Percentiles rank a stretch among this genome's conserved stretches.
These are phyloP conservation scores for Ramichloridium luteum DNA, from an alignment of 2,329 filamentous ascomycete species.

Conservation along the genomic window DNA sequence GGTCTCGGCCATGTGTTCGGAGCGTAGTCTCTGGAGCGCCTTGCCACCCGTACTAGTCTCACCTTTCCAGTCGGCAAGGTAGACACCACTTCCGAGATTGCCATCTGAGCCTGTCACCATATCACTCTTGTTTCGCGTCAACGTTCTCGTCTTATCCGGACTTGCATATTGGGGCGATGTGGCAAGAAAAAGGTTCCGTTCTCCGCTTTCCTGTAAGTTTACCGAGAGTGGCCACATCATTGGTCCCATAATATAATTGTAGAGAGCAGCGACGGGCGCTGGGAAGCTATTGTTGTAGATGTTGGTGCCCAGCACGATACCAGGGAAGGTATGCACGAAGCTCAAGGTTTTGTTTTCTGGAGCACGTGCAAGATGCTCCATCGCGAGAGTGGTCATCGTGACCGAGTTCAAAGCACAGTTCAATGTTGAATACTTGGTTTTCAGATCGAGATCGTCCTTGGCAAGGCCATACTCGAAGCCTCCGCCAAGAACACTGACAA, in stretches of 20 bases:
- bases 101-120: slow-evolving; percentile 2
- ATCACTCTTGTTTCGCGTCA: not conserved
- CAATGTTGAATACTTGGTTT: slow-evolving; percentile 4
- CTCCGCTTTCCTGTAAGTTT: slow-evolving; percentile 3
- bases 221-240: slow-evolving; percentile 1
- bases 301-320: slow-evolving; percentile 9
- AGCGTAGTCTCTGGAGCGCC: not conserved
- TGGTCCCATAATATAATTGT: slow-evolving; percentile 2
- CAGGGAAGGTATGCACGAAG: slow-evolving; percentile 7
- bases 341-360: slow-evolving; percentile 5
- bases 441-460: slow-evolving; percentile 6
- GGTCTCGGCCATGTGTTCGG: not conserved
- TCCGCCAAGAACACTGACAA: slow-evolving; percentile 9
- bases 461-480: slow-evolving; percentile 6
- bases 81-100: slow-evolving; percentile 6
- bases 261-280: not conserved
- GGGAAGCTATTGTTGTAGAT: slow-evolving; percentile 2
- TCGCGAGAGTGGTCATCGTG: slow-evolving; percentile 8
- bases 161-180: not conserved
- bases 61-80: slow-evolving; percentile 5
- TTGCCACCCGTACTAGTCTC: slow-evolving; percentile 2
- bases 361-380: slow-evolving; percentile 6
- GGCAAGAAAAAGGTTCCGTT: slow-evolving; percentile 5
- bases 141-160: not conserved
- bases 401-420: slow-evolving; percentile 4